phyloP scores from a whole-genome alignment of 257 asterid genomes.

The Solanum verrucosum region DNA sequence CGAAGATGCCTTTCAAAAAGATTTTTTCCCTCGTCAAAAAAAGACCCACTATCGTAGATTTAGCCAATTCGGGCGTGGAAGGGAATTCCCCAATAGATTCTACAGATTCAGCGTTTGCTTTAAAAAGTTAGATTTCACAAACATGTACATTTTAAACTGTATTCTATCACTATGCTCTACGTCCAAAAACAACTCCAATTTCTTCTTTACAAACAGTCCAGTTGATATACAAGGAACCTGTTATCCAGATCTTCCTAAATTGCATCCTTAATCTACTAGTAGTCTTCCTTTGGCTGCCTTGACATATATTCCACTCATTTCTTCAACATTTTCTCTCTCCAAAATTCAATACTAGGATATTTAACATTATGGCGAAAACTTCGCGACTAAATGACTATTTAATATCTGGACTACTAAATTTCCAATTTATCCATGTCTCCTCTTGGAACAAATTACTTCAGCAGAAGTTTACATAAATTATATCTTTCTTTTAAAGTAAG shows the following conservation, averaged over 20 bases:
- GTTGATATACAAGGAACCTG: neutral
- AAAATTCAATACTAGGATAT: neutral
- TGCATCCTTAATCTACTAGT: neutral
- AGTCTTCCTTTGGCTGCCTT: neutral
- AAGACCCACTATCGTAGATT: neutral
- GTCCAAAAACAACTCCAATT: neutral
- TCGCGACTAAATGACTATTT: neutral
- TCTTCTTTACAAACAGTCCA: neutral
- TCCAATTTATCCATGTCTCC: neutral
- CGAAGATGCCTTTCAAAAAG: neutral
- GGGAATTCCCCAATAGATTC: neutral
- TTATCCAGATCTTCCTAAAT: neutral
- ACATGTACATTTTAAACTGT: neutral
- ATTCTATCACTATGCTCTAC: neutral
- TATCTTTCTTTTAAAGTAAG: neutral
- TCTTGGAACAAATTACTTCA: neutral
- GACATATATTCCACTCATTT: neutral
- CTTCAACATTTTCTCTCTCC: neutral
- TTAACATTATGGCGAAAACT: neutral
- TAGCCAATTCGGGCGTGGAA: neutral
- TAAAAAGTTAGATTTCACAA: neutral
- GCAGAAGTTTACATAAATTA: neutral
- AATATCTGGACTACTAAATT: neutral
- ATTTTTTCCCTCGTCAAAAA: neutral
- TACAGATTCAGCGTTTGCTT: neutral